Evolutionary conservation across 495 filamentous ascomycete species (phyloP), one percentile per base, ranked within the genome.

Genomic region (Aspergillus taichungensis): DNA sequence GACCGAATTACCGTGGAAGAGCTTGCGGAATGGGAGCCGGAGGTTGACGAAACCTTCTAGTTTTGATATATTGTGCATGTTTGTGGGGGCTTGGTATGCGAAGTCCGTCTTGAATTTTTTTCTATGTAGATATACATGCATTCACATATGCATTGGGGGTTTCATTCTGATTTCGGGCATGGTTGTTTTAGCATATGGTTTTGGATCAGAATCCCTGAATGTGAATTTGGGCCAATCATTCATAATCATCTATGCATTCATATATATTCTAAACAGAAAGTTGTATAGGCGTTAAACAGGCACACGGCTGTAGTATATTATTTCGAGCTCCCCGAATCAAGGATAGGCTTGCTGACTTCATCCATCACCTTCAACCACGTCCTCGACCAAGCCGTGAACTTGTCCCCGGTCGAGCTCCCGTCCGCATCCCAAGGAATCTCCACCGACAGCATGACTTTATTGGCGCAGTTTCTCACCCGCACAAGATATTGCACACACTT

Each of bases 1-100:
- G 84, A 85, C 39, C 77, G 83, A 46, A 82, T 97, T 32, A 83
- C 85, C 0, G 75, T 72, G 9, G 77, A 78, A 18, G 85, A 85
- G 24, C 46, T 70, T 18, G 52, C 50, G 14, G 62, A 64, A 42
- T 71, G 56, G 59, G 69, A 70, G 47, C 44, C 52, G 14, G 56
- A 53, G 24, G 50, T 59, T 13, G 56, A 55, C 30, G 18, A 24
- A 24, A 24, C 18, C 18, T 24, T 24, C 18, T 24, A 24, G 27
- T 13, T 37, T 10, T 37, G 33, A 13, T 34, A 13, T 12, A n/a
- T n/a, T n/a, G n/a, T 37, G 18, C n/a, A 37, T 2, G 1, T 4
- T 24, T 24, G 18, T 4, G 18, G 18, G 18, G 18, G 18, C 18
- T 24, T 24, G 18, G 4, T 24, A 8, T 30, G 6, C n/a, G 12